Base-by-base conservation (phyloP, 1,284 basidiomycete genomes). In the Pseudozyma sp. region DNA sequence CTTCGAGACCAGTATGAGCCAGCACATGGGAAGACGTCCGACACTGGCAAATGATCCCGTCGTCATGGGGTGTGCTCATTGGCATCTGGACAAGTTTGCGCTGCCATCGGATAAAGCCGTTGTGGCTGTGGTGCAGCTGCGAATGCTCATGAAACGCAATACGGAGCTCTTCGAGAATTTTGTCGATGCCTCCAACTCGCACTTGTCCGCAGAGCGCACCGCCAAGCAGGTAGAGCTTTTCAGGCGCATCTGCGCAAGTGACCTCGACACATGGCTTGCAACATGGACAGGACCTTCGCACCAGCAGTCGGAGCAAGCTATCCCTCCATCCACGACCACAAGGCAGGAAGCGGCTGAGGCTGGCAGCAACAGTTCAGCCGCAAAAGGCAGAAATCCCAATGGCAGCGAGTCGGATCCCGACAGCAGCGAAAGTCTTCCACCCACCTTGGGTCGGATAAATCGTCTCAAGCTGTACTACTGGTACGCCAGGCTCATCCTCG, bases 41-140 rank as follows among this genome's bases (percentile, higher is more conserved):
- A 79, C 77, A 8, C 49, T 79, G 16, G 74, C 63, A 14, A 67
- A 55, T 17, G 77, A 79, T 48, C 75, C 77, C 1, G 75, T 79
- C 29, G 72, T 78, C 8, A 62, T 68, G 62, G 70, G 68, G 0
- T 74, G 69, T 31, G 71, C 71, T 3, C 57, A 66, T 9, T 79
- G 77, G 77, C 72, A 78, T 53, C 34, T 69, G 42, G 67, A 66
- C 39, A 56, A 52, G 42, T 79, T 66, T 42, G 75, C 77, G 6
- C 43, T 78, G 7, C 54, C 64, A 9, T 50, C 51, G 45, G 77
- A 79, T 33, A 67, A 63, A 34, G 72, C 77, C 4, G 57, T 79
- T 30, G 77, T 79, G 8, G 77, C 77, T 0, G 56, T 77, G 42
- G 69, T 79, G 16, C 62, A 74, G 58, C 54, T 79, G 37, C 40